These are phyloP conservation scores for Rhytidhysteron rufulum DNA, from an alignment of 2,329 filamentous ascomycete genomes.

Conservation along the genomic window DNA sequence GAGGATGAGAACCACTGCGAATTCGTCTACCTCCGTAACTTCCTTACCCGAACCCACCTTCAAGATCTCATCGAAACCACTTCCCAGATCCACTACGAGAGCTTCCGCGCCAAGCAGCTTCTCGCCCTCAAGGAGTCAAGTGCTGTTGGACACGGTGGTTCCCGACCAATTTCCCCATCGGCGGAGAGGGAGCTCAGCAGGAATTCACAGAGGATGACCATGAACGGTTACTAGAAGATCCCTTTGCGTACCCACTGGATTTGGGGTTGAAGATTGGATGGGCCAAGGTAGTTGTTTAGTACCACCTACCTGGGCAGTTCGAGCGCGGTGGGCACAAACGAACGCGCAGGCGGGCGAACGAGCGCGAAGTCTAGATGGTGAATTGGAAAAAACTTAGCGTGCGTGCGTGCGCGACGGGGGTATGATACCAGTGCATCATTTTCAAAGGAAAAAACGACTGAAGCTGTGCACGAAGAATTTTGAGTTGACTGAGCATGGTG, in stretches of 20 bases:
- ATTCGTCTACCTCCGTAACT: conserved; percentile 97
- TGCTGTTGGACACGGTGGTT: conserved; percentile 71
- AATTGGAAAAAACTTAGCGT: too few species aligned
- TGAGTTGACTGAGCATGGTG: too few species aligned
- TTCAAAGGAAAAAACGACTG: too few species aligned
- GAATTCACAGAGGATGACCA: conserved; percentile 93
- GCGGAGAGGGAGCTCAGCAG: conserved; percentile 95
- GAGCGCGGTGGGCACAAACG: too few species aligned
- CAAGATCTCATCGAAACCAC: conserved; percentile 99
- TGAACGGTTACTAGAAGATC: conserved; percentile 97
- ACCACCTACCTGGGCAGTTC: too few species aligned
- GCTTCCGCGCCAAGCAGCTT: conserved; percentile 98
- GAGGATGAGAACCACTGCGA: conserved; percentile 99
- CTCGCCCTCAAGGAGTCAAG: conserved; percentile 97
- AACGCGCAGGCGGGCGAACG: too few species aligned
- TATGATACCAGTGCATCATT: too few species aligned
- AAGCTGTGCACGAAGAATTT: too few species aligned
- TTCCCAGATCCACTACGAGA: conserved; percentile 99
- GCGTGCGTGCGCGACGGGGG: too few species aligned
- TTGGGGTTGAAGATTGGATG: too few species aligned
- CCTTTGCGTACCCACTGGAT: conserved; percentile 13
- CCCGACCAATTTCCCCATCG: conserved; percentile 90
- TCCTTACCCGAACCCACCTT: conserved; percentile 95
- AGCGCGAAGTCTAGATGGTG: too few species aligned
- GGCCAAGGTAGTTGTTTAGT: too few species aligned